Evolutionary conservation across 169 alveolate genomes (phyloP).

Genomic region (Babesia bigemina): DNA sequence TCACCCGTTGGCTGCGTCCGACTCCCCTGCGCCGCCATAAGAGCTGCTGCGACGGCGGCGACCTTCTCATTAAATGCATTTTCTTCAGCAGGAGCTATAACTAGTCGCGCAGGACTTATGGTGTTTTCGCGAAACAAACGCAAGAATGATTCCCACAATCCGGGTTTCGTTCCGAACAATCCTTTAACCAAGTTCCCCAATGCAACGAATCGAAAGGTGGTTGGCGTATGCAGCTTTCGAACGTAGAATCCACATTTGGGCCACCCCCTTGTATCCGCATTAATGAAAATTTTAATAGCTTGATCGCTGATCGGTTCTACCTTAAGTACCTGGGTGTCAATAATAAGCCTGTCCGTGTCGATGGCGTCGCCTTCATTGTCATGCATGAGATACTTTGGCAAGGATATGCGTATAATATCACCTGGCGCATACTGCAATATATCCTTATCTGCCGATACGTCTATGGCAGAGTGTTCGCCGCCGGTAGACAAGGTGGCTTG

Average conservation of each 20-base stretch:
- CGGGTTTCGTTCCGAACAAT: background rate
- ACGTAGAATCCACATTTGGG: constrained; percentile 12
- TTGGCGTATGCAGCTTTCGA: constrained; percentile 29
- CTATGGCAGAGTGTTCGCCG: constrained; percentile 33
- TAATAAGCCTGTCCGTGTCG: background rate
- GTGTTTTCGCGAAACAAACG: background rate
- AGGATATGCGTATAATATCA: constrained; percentile 12
- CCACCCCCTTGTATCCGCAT: constrained; percentile 12
- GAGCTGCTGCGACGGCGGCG: background rate
- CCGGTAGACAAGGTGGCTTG: constrained; percentile 17
- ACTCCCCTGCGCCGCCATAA: background rate
- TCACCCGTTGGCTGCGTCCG: background rate
- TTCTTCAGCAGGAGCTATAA: constrained; percentile 8
- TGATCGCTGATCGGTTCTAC: constrained; percentile 18
- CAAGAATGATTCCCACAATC: background rate
- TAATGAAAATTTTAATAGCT: constrained; percentile 3
- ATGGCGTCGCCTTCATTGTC: background rate
- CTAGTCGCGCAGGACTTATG: background rate
- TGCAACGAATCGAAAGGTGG: constrained; percentile 5
- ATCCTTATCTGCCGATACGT: constrained; percentile 3
- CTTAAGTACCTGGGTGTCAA: constrained; percentile 10
- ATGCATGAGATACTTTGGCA: constrained; percentile 20
- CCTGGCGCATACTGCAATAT: background rate
- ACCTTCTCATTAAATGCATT: background rate
- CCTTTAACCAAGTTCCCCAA: background rate